These are phyloP conservation scores for Sungouiozyma intestinalis DNA, from an alignment of 805 yeast species.

Conservation along the genomic window DNA sequence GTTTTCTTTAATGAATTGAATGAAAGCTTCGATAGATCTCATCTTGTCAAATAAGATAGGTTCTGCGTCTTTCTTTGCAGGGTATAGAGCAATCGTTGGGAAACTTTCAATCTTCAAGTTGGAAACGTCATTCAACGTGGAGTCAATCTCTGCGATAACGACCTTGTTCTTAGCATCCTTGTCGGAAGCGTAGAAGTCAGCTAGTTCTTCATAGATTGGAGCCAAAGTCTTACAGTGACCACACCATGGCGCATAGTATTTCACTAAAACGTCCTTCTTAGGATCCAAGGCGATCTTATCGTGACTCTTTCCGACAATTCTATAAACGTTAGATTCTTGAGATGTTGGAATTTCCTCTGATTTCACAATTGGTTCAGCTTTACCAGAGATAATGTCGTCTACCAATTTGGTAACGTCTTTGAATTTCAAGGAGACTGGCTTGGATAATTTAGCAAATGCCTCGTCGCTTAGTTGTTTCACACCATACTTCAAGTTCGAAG, in stretches of 20 bases:
- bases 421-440: slow-evolving; percentile 34
- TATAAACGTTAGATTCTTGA: slow-evolving; percentile 66
- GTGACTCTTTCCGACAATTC: slow-evolving; percentile 78
- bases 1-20: slow-evolving; percentile 57
- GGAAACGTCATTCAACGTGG: slow-evolving; percentile 73
- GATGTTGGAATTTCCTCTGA: slow-evolving; percentile 77
- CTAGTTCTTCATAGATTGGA: slow-evolving; percentile 83
- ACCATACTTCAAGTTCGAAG: slow-evolving; percentile 65
- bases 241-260: slow-evolving; percentile 97
- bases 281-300: slow-evolving; percentile 50
- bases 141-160: slow-evolving; percentile 78
- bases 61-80: slow-evolving; percentile 66
- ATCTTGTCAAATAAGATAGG: slow-evolving; percentile 58
- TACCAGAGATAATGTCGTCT: slow-evolving; percentile 50
- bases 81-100: slow-evolving; percentile 87
- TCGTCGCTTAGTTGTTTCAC: slow-evolving; percentile 43
- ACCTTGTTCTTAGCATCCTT: slow-evolving; percentile 41
- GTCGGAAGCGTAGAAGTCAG: slow-evolving; percentile 49
- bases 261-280: slow-evolving; percentile 64
- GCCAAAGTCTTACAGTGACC: slow-evolving; percentile 92
- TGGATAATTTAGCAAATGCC: slow-evolving; percentile 17
- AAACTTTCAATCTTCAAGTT: slow-evolving; percentile 75
- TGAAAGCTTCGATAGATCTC: slow-evolving; percentile 66
- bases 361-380: slow-evolving; percentile 62
- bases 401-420: slow-evolving; percentile 53